Base-by-base conservation (phyloP, 495 filamentous ascomycete species). In the Talaromyces trachyspermus region DNA sequence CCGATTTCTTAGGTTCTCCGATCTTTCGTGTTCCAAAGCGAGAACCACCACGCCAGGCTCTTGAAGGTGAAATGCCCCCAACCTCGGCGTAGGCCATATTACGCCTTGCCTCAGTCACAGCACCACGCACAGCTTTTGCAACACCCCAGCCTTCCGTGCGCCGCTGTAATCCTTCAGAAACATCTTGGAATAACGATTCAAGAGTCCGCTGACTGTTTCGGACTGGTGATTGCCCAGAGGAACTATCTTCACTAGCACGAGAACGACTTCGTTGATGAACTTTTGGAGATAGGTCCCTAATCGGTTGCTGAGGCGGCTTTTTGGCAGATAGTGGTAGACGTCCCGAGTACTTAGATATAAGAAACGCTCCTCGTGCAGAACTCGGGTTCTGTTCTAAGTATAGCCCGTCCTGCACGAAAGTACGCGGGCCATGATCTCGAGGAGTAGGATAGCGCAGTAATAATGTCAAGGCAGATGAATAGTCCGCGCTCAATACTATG, bases 51-150 rank as follows among this genome's bases (percentile, higher is more conserved):
- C 53, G 26, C 56, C 59, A 48, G 52, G 52, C 47, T 69, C 64
- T 26, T 60, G 57, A 27, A 56, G 62, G 60, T 54, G 61, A 45
- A 55, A 46, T 38, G 39, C 51, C 15, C 41, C 43, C 43, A 18
- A 24, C 20, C 42, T 37, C 64, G 47, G 8, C 51, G 41, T 43
- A 33, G 14, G 26, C 44, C 51, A 88, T 80, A 50, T 83, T 85
- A 54, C 76, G 83, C 51, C 74, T 77, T 2, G 91, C 86, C 67
- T 96, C 89, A 11, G 76, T 86, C 46, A 95, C 79, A 4, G 92
- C 91, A 49, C 91, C 89, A 15, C 90, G 81, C 9, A 98, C 84
- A 9, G 88, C 89, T 63, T 89, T 88, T 51, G 89, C 89, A 24
- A 97, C 83, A 3, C 91, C 89, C 63, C 91, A 87, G 47, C 82